Percentiles rank a stretch among this genome's conserved stretches.
phyloP scores from a whole-genome alignment of 1,284 basidiomycete species.

The Boletellus deceptivus region DNA sequence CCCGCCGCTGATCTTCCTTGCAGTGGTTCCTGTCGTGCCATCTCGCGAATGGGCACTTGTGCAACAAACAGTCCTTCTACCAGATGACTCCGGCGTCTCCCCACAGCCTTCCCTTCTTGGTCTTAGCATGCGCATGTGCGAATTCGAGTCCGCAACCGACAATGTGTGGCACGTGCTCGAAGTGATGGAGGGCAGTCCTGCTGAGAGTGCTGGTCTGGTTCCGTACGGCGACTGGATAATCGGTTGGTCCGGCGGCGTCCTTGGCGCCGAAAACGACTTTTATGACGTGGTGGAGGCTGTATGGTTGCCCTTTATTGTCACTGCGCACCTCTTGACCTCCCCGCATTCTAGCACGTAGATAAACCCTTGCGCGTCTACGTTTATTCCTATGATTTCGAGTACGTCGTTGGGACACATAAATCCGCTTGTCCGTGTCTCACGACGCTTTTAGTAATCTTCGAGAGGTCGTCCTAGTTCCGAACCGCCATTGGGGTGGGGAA shows the following conservation, averaged over 20 bases:
- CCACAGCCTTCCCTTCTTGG: constrained; percentile 82
- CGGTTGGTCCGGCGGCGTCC: constrained; percentile 93
- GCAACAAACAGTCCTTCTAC: constrained; percentile 36
- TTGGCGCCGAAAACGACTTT: constrained; percentile 93
- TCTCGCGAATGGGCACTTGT: constrained; percentile 78
- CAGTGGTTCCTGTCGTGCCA: constrained; percentile 84
- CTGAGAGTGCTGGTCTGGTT: constrained; percentile 84
- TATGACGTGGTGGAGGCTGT: constrained; percentile 95
- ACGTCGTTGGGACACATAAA: constrained; percentile 34
- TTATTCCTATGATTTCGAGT: constrained; percentile 98
- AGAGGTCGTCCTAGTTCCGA: constrained; percentile 91
- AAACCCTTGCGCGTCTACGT: constrained; percentile 93
- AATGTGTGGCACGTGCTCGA: constrained; percentile 99
- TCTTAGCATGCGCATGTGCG: constrained; percentile 88
- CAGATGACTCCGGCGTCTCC: constrained; percentile 37
- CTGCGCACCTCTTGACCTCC: constrained; percentile 11
- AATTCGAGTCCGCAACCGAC: constrained; percentile 83
- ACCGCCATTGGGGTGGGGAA: constrained; percentile 94
- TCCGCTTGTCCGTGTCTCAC: constrained; percentile 9
- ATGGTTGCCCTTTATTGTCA: constrained; percentile 30
- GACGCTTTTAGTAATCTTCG: constrained; percentile 66
- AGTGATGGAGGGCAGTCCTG: constrained; percentile 93
- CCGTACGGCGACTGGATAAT: constrained; percentile 89
- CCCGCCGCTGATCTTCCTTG: constrained; percentile 4
- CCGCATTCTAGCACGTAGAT: constrained; percentile 74